Evolutionary conservation across 306 rosid genomes (phyloP), one percentile per base, ranked within the genome.

Genomic region (Dalbergia cochinchinensis): DNA sequence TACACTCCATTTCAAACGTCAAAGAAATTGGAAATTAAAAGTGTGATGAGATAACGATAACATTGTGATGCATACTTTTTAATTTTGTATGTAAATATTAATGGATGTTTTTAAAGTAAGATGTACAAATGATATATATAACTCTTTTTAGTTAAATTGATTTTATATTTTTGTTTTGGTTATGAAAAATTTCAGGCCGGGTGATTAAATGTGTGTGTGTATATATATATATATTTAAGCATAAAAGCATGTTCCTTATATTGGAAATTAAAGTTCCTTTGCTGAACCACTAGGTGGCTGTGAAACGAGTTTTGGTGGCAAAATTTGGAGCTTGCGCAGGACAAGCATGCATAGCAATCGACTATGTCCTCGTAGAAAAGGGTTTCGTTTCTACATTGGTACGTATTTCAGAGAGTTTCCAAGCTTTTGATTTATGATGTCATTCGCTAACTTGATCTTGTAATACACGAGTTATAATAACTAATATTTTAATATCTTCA

Each of bases 301-400:
- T 74, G 37, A 86, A 89, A 66, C 57, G 94, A 73, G 71, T 92
- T 35, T 48, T 87, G 31, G 81, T 84, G 26, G 92, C 90, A 19
- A 92, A 92, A 82, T 92, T 26, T 66, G 97, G 94, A 26, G 10
- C 88, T 18, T 92, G 97, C 80, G 96, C 89, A 8, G 97, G 97
- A 62, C 97, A 92, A 83, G 97, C 92, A 65, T 91, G 97, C 89
- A 79, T 92, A 62, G 82, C 90, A 59, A 80, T 92, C 7, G 97
- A 92, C 69, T 91, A 92, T 74, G 6, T 92, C 4, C 88, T 92
- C 11, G 91, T 81, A 47, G 96, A 92, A 34, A 87, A 79, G 76
- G 74, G 73, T 22, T 92, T 84, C 73, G 33, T 87, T 73, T 42
- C 87, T 8, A 72, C 57, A n/a, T 65, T 89, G 91, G 97, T 92